Evolutionary conservation across 805 yeast species (phyloP), one percentile per base, ranked within the genome.

Genomic region (Ogataea siamensis): DNA sequence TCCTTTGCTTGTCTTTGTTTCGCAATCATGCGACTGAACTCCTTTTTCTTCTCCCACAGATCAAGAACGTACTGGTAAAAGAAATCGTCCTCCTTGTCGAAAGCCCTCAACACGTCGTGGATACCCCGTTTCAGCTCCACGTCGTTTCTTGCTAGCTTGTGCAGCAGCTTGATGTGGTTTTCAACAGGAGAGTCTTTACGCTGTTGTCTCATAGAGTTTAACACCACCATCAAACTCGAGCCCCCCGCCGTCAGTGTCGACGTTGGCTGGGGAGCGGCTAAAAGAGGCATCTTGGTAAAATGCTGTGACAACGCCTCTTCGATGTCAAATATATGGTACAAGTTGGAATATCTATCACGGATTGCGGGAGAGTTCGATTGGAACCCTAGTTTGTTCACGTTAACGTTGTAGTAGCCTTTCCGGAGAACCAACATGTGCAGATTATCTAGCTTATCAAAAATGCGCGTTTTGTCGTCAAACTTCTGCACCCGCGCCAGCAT

Each of bases 21-120:
- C 8, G 37, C 37, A 22, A 37, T 25, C 42, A 42, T 43, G 30
- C 58, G 55, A 42, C 52, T 59, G 39, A 49, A 57, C 17, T 54
- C 55, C 43, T 57, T 60, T 7, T 60, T 60, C 39, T 53, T 53
- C 6, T 55, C 46, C 65, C 65, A 60, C 34, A 58, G 54, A 38
- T 57, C 60, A 10, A 60, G 46, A 3, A 60, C 65, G 29, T 60
- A 60, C 31, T 55, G 50, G 34, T 60, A 58, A 28, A 60, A 60
- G 38, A 43, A 51, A 42, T 58, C 64, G 43, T 60, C 65, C 28
- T 57, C 63, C 11, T 58, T 47, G 28, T 58, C 58, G 39, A 60
- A 60, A 2, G 60, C 55, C 20, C 48, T 45, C 18, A 60, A 34
- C 10, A 60, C 54, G 11, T 33, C 31, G 30, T 55, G 58, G 23